Evolutionary conservation across 768 basidiomycete genomes (phyloP).

Genomic region (Boletellus ananiceps): DNA sequence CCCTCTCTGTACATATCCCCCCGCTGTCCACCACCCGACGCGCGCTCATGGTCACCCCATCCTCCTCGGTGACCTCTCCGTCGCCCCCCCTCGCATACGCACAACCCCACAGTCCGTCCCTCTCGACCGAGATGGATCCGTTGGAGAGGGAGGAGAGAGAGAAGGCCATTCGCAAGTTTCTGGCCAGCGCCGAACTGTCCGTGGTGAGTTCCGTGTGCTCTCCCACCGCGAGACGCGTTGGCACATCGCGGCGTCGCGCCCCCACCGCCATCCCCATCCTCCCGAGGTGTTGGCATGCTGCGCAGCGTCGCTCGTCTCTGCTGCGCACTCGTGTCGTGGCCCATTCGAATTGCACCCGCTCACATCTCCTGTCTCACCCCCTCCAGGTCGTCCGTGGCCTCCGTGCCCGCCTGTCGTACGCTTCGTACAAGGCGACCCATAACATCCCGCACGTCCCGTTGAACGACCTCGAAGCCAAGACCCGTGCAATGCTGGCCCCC

Average conservation of each 20-base stretch:
- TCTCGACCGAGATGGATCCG: conserved; percentile 38
- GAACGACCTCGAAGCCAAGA: conserved; percentile 67
- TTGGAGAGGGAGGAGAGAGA: conserved; percentile 57
- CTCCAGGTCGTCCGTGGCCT: conserved; percentile 74
- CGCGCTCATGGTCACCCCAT: conserved; percentile 67
- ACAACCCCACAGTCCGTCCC: conserved; percentile 38
- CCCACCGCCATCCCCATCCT: conserved; percentile 5
- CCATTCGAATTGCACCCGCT: conserved; percentile 14
- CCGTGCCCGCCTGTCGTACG: conserved; percentile 76
- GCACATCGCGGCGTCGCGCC: conserved; percentile 23
- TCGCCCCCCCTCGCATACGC: conserved; percentile 70
- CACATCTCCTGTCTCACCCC: conserved; percentile 29
- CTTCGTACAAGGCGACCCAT: conserved; percentile 78
- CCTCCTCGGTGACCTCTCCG: conserved; percentile 77
- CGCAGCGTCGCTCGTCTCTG: neutral
- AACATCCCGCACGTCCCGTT: conserved; percentile 63
- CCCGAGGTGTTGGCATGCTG: conserved; percentile 1
- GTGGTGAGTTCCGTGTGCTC: conserved; percentile 54
- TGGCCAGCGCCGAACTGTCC: conserved; percentile 74
- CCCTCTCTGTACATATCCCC: conserved; percentile 16
- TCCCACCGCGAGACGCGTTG: conserved; percentile 46
- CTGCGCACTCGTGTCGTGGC: conserved; percentile 8
- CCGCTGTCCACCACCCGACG: conserved; percentile 16
- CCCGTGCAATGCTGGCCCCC: conserved; percentile 39
- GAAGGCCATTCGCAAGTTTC: conserved; percentile 67